Conservation (phyloP, 352 stramenopile species). For the Thraustotheca clavata region DNA sequence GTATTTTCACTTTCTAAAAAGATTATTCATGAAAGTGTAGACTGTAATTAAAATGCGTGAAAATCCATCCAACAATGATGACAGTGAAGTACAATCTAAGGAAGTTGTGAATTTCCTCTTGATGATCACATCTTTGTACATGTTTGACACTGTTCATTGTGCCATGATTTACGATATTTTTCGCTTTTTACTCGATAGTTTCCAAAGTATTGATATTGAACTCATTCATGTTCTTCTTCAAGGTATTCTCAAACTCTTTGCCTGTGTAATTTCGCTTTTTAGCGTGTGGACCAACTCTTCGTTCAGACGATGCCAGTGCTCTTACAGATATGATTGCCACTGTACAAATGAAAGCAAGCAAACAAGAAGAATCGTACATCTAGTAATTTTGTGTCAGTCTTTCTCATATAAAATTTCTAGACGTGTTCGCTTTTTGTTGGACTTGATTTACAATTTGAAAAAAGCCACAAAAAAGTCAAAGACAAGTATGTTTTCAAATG, state of each 20-base stretch:
- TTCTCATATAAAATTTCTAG: neutral
- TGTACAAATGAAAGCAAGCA: constrained; percentile 67
- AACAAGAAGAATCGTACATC: constrained; percentile 29
- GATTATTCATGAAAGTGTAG: constrained; percentile 25
- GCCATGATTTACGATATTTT: constrained; percentile 89
- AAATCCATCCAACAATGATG: constrained; percentile 25
- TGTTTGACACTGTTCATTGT: constrained; percentile 83
- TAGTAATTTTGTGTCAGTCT: neutral
- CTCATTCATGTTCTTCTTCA: constrained; percentile 83
- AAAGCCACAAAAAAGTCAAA: constrained; percentile 89
- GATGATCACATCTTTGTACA: constrained; percentile 86
- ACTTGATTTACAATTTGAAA: constrained; percentile 95
- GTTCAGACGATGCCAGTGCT: constrained; percentile 71
- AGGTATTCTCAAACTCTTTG: constrained; percentile 3
- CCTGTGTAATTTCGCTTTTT: neutral
- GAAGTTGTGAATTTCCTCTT: constrained; percentile 75
- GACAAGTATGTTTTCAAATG: constrained; percentile 39
- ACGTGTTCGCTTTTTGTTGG: constrained; percentile 85
- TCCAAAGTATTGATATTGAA: constrained; percentile 73
- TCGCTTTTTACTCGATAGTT: constrained; percentile 62
- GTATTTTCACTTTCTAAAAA: neutral
- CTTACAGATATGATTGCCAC: constrained; percentile 79
- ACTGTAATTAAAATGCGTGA: constrained; percentile 29
- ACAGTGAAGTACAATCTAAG: constrained; percentile 37
- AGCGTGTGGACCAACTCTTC: constrained; percentile 68